These are phyloP conservation scores for Kwoniella bestiolae DNA, from an alignment of 768 basidiomycete genomes.

Conservation along the genomic window DNA sequence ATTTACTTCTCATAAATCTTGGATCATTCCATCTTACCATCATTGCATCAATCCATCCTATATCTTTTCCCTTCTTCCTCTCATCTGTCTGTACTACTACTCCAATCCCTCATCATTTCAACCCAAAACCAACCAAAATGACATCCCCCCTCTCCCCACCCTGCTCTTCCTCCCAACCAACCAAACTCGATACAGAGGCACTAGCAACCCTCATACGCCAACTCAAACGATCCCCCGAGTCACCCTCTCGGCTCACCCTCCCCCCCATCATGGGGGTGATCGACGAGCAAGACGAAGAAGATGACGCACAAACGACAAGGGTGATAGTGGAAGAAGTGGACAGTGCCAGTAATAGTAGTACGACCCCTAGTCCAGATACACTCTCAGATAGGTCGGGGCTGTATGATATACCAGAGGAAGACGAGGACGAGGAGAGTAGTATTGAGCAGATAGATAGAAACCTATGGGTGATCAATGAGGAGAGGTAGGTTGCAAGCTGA, in stretches of 20 bases:
- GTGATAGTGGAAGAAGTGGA: slow-evolving; percentile 5
- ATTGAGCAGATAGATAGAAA: not conserved
- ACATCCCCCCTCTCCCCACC: slow-evolving; percentile 6
- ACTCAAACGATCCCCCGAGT: slow-evolving; percentile 22
- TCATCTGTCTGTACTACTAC: not conserved
- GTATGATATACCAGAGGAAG: slow-evolving; percentile 10
- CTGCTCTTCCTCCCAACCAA: not conserved
- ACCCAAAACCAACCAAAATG: not conserved
- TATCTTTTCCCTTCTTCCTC: not conserved
- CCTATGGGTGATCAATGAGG: slow-evolving; percentile 11
- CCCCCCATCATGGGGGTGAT: slow-evolving; percentile 24
- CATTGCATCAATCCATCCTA: not conserved
- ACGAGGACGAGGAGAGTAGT: not conserved
- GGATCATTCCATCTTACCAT: not conserved
- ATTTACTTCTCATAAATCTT: not conserved
- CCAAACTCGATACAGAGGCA: not conserved
- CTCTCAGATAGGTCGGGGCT: not conserved
- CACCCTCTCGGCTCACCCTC: slow-evolving; percentile 16
- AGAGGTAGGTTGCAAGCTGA: not conserved
- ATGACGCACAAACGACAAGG: not conserved
- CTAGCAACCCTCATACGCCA: slow-evolving; percentile 10
- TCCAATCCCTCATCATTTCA: not conserved
- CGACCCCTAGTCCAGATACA: not conserved
- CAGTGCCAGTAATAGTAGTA: not conserved
- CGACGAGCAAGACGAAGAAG: slow-evolving; percentile 10